phyloP scores from a whole-genome alignment of 2,329 filamentous ascomycete species.

The Cytospora schulzeri region DNA sequence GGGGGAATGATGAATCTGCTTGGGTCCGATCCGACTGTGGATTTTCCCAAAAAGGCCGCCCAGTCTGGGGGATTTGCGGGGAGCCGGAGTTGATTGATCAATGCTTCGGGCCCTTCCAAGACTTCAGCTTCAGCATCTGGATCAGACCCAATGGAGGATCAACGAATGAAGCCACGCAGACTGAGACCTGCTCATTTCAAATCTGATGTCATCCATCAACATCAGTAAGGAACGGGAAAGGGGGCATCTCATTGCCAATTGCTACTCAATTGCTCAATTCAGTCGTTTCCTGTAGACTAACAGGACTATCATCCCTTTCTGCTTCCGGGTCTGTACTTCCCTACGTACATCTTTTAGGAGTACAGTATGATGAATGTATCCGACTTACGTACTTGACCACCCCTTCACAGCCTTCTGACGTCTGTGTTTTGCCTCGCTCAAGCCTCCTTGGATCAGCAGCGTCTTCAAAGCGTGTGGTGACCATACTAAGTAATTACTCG shows the following conservation, averaged over 20 bases:
- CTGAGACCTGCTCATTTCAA: constrained; percentile 14
- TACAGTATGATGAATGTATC: too few relatives aligned
- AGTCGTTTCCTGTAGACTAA: too few relatives aligned
- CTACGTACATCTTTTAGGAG: too few relatives aligned
- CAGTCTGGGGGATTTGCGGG: constrained; percentile 21
- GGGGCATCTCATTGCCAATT: neutral
- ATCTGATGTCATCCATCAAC: neutral
- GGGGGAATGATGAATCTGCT: neutral
- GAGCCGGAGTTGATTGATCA: constrained; percentile 8
- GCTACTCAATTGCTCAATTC: too few relatives aligned
- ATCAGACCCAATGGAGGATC: neutral
- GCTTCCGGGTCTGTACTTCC: too few relatives aligned
- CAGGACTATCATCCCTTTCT: too few relatives aligned
- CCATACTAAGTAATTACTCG: neutral
- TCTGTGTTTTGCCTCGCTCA: too few relatives aligned
- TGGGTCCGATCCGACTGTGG: constrained; percentile 4
- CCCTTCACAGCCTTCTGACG: too few relatives aligned
- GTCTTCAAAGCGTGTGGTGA: neutral
- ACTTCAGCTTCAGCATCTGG: neutral
- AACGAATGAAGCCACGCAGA: neutral
- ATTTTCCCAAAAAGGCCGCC: neutral
- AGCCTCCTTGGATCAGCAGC: too few relatives aligned
- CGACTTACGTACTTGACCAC: too few relatives aligned
- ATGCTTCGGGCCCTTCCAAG: neutral
- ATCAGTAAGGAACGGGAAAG: neutral